Percentiles rank a stretch among this genome's conserved stretches.
These are phyloP conservation scores for Pseudozyma tsukubaensis DNA, from an alignment of 1,284 basidiomycete genomes.

Conservation along the genomic window DNA sequence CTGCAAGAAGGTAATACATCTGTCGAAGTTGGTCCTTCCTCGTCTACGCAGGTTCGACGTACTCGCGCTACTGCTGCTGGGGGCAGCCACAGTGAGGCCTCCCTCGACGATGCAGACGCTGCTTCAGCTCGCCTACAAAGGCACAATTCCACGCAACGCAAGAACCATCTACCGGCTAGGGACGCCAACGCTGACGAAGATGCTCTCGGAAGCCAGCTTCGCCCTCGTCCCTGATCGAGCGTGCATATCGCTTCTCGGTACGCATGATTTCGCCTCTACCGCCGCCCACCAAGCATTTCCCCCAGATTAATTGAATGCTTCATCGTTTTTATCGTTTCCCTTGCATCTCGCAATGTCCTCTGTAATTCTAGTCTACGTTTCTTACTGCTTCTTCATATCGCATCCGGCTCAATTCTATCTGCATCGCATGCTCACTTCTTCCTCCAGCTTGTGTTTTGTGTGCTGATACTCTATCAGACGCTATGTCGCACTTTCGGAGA, in stretches of 20 bases:
- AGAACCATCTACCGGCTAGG: neutral
- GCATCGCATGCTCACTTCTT: neutral
- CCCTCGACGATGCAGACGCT: conserved; percentile 5
- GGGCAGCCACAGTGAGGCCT: neutral
- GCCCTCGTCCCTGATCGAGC: conserved; percentile 9
- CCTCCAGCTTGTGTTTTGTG: neutral
- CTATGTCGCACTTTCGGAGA: no score
- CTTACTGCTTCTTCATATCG: neutral
- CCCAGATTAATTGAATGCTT: neutral
- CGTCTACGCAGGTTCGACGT: neutral
- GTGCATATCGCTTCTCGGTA: no score
- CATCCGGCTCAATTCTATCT: neutral
- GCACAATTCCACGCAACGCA: conserved; percentile 16
- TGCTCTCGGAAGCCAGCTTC: conserved; percentile 19
- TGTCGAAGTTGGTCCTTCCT: conserved; percentile 3
- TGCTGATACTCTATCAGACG: no score
- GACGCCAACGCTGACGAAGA: conserved; percentile 11
- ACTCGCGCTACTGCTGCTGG: neutral
- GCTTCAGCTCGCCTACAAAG: conserved; percentile 13
- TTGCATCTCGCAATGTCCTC: conserved; percentile 12
- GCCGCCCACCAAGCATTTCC: no score
- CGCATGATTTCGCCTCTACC: no score
- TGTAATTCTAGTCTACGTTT: conserved; percentile 14
- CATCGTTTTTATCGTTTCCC: neutral
- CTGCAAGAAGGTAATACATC: neutral